phyloP scores from a whole-genome alignment of 768 basidiomycete species.

The Russula sp. region DNA sequence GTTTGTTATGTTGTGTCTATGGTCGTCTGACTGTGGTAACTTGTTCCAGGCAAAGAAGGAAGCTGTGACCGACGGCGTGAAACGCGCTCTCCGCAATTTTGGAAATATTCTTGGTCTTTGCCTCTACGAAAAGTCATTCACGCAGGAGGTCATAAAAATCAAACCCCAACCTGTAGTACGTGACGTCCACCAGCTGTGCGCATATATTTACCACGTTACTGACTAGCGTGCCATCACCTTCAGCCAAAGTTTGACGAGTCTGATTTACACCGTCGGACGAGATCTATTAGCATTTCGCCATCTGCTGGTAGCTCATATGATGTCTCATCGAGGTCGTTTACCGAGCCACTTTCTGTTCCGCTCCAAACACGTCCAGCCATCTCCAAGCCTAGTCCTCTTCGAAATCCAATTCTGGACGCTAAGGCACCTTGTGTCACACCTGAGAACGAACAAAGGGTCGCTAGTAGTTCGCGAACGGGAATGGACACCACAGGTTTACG shows the following conservation, averaged over 20 bases:
- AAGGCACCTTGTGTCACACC: neutral
- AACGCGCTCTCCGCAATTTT: conserved; percentile 87
- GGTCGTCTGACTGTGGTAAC: neutral
- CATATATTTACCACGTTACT: conserved; percentile 18
- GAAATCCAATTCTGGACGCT: conserved; percentile 1
- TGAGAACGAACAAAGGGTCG: neutral
- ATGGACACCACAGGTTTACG: neutral
- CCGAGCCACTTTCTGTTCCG: conserved; percentile 7
- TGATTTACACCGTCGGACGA: conserved; percentile 64
- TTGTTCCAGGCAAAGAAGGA: conserved; percentile 88
- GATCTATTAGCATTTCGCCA: conserved; percentile 36
- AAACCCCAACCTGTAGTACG: conserved; percentile 71
- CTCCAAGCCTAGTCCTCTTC: conserved; percentile 17
- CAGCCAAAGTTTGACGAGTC: conserved; percentile 69
- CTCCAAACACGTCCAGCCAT: conserved; percentile 7
- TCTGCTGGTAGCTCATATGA: conserved; percentile 11
- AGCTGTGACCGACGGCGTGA: conserved; percentile 92
- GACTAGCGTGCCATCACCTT: neutral
- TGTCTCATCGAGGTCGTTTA: conserved; percentile 9
- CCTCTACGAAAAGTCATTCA: conserved; percentile 91
- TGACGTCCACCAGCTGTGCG: conserved; percentile 27
- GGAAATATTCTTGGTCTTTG: conserved; percentile 96
- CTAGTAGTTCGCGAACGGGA: neutral
- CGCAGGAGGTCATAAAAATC: conserved; percentile 81
- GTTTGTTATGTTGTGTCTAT: conserved; percentile 34